These are phyloP conservation scores for Candida sonorensis DNA, from an alignment of 805 yeast species.

Conservation along the genomic window DNA sequence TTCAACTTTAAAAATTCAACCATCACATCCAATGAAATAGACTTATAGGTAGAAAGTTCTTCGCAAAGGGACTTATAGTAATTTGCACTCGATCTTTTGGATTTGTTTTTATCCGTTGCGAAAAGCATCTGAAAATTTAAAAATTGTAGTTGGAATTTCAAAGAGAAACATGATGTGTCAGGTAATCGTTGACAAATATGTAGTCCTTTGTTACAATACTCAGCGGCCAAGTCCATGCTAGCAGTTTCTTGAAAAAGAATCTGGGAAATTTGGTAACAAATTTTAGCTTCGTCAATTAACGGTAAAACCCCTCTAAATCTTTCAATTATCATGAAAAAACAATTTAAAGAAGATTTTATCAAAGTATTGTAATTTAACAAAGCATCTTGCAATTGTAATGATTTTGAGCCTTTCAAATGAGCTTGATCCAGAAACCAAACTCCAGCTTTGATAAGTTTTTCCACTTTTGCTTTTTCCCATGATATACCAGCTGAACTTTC, in stretches of 20 bases:
- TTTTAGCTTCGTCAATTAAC: constrained; percentile 26
- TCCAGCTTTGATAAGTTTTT: constrained; percentile 7
- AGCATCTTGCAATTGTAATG: constrained; percentile 16
- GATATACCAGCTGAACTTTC: too few species aligned
- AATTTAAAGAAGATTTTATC: constrained; percentile 31
- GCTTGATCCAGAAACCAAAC: constrained; percentile 12
- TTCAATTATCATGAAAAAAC: constrained; percentile 28
- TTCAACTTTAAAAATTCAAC: constrained; percentile 28
- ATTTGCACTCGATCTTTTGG: constrained; percentile 21
- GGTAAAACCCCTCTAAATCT: constrained; percentile 26
- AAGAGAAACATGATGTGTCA: constrained; percentile 10
- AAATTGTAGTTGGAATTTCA: constrained; percentile 29
- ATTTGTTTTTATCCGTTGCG: constrained; percentile 10
- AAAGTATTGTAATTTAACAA: constrained; percentile 22
- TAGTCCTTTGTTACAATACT: constrained; percentile 25
- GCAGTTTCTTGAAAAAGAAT: constrained; percentile 36
- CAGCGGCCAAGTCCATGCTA: constrained; percentile 34
- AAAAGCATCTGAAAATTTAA: constrained; percentile 33
- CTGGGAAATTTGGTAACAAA: constrained; percentile 31
- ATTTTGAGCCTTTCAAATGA: constrained; percentile 6
- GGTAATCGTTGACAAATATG: constrained; percentile 18
- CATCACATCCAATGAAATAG: constrained; percentile 18
- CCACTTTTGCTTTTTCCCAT: constrained; percentile 2
- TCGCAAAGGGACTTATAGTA: constrained; percentile 25
- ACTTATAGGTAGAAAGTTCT: constrained; percentile 13